These are phyloP conservation scores for Kwoniella europaea DNA, from an alignment of 768 basidiomycete species.

Conservation along the genomic window DNA sequence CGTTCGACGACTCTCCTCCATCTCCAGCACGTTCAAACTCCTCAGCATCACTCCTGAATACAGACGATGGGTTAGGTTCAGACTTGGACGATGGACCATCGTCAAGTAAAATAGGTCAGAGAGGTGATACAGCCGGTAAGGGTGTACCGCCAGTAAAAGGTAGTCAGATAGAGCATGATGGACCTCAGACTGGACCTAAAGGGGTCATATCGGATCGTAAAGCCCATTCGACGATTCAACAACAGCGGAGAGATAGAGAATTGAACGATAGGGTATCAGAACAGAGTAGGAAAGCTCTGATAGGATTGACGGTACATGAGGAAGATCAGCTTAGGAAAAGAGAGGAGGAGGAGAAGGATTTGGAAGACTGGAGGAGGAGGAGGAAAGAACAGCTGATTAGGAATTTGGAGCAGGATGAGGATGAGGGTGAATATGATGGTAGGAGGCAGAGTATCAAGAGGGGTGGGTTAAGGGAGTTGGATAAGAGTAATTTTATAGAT, in stretches of 20 bases:
- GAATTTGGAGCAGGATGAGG: constrained; percentile 7
- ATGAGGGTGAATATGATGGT: constrained; percentile 14
- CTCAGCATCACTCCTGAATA: constrained; percentile 25
- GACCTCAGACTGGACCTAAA: constrained; percentile 42
- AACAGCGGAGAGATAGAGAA: neutral
- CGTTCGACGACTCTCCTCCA: constrained; percentile 10
- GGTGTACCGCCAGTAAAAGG: constrained; percentile 11
- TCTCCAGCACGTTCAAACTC: constrained; percentile 35
- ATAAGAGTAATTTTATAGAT: constrained; percentile 43
- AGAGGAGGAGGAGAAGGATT: constrained; percentile 3
- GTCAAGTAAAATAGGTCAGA: constrained; percentile 6
- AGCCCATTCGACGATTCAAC: constrained; percentile 9
- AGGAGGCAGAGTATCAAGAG: constrained; percentile 14
- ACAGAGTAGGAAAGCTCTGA: constrained; percentile 24
- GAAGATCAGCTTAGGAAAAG: constrained; percentile 29
- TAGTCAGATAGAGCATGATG: constrained; percentile 22
- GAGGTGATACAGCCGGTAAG: constrained; percentile 12
- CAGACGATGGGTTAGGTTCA: constrained; percentile 38
- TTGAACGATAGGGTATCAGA: constrained; percentile 8
- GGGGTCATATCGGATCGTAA: constrained; percentile 44
- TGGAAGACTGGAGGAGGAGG: constrained; percentile 21
- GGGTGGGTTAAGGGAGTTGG: constrained; percentile 48
- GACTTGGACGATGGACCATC: constrained; percentile 16
- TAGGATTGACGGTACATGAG: constrained; percentile 37
- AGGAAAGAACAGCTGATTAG: constrained; percentile 29